phyloP scores from a whole-genome alignment of 2,329 filamentous ascomycete species.

The Scorias spongiosa region DNA sequence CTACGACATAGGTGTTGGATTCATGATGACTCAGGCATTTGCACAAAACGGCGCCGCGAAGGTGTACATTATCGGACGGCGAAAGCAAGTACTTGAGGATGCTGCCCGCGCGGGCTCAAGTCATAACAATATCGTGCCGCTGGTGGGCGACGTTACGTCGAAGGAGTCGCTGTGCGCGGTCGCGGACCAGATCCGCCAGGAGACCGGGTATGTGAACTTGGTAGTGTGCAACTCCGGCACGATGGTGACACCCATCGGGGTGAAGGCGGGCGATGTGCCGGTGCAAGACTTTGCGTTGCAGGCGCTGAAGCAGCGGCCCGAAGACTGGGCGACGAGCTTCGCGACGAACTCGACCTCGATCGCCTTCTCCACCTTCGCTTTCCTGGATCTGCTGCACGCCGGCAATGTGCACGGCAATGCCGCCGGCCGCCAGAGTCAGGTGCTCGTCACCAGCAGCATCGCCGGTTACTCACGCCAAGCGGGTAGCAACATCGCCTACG shows the following conservation, averaged over 20 bases:
- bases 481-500: conserved; percentile 26
- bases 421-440: conserved; percentile 22
- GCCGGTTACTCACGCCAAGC: conserved; percentile 28
- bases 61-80: conserved; percentile 38
- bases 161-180: conserved; percentile 24
- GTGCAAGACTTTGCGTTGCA: conserved; percentile 10
- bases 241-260: conserved; percentile 7
- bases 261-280: conserved; percentile 3
- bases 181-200: conserved; percentile 22
- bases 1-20: conserved; percentile 23
- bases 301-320: conserved; percentile 7
- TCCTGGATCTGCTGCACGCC: conserved; percentile 25
- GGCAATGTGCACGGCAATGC: conserved; percentile 24
- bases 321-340: conserved; percentile 9
- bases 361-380: conserved; percentile 26
- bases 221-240: conserved; percentile 25
- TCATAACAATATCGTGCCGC: conserved; percentile 23
- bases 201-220: conserved; percentile 21
- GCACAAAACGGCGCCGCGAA: conserved; percentile 33
- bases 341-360: conserved; percentile 22
- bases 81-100: conserved; percentile 30
- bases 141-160: conserved; percentile 30
- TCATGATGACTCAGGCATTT: conserved; percentile 31
- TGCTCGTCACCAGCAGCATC: conserved; percentile 33
- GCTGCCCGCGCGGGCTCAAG: conserved; percentile 18